Evolutionary conservation across 495 filamentous ascomycete species (phyloP).

Genomic region (Friedmanniomyces simplex): DNA sequence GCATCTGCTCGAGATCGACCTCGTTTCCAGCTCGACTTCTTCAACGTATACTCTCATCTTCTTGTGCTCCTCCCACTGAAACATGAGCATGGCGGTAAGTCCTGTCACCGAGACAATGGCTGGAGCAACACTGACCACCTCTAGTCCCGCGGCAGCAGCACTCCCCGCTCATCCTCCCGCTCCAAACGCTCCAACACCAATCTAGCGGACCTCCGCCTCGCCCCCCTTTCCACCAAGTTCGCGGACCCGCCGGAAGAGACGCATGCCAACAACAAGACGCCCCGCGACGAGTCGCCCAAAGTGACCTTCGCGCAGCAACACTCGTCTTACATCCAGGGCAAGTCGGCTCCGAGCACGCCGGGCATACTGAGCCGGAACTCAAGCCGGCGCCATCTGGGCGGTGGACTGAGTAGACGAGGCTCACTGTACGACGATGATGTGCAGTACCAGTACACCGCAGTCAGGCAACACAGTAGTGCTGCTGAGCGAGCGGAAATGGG

Average conservation of each 20-base stretch:
- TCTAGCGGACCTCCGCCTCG: slow-evolving; percentile 33
- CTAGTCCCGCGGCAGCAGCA: slow-evolving; percentile 4
- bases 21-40: not conserved
- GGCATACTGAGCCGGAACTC: slow-evolving; percentile 33
- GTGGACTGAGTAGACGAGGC: slow-evolving; percentile 17
- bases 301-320: slow-evolving; percentile 16
- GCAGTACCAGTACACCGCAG: slow-evolving; percentile 1
- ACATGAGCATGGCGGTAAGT: not conserved
- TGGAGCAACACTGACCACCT: not conserved
- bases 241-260: not conserved
- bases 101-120: not conserved
- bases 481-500: slow-evolving; percentile 2
- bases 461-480: not conserved
- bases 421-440: slow-evolving; percentile 21
- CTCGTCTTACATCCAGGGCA: slow-evolving; percentile 32
- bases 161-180: slow-evolving; percentile 13
- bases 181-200: slow-evolving; percentile 31
- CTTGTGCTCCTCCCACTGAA: not conserved
- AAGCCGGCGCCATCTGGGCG: slow-evolving; percentile 24
- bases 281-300: slow-evolving; percentile 9
- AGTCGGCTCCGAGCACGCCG: slow-evolving; percentile 32
- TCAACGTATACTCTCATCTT: not conserved
- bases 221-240: slow-evolving; percentile 26
- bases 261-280: not conserved
- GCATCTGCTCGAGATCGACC: not conserved